These are phyloP conservation scores for Xylona heveae DNA, from an alignment of 495 filamentous ascomycete genomes.

Conservation along the genomic window DNA sequence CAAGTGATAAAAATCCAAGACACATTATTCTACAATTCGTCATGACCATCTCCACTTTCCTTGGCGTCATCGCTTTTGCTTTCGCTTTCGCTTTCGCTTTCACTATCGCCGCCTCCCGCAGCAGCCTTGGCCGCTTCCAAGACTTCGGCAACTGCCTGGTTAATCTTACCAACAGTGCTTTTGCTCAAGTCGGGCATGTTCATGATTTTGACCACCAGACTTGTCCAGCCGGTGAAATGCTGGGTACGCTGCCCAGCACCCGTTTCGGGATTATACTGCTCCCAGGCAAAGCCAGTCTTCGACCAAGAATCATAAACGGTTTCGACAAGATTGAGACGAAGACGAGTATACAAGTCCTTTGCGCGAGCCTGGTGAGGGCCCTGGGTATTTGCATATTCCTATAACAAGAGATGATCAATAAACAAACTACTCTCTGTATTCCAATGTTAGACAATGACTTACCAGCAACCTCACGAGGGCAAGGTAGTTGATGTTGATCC, in stretches of 20 bases:
- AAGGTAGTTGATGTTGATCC: constrained; percentile 96
- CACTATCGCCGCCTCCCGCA: too few species aligned
- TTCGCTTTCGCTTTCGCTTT: too few species aligned
- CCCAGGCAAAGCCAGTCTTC: constrained; percentile 92
- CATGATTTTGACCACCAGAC: constrained; percentile 95
- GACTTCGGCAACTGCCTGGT: too few species aligned
- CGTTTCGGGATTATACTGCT: constrained; percentile 91
- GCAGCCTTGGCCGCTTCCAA: too few species aligned
- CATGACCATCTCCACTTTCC: constrained; percentile 10
- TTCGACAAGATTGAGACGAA: constrained; percentile 69
- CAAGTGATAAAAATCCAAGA: neutral
- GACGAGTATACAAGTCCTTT: constrained; percentile 45
- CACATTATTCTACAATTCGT: constrained; percentile 14
- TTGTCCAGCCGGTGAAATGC: constrained; percentile 98
- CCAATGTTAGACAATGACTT: constrained; percentile 20
- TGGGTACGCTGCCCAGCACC: constrained; percentile 84
- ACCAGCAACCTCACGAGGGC: constrained; percentile 66
- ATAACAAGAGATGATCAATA: constrained; percentile 14
- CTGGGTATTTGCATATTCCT: constrained; percentile 25
- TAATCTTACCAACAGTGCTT: too few species aligned
- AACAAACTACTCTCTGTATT: too few species aligned
- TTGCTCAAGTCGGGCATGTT: constrained; percentile 45
- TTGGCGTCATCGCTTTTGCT: constrained; percentile 3
- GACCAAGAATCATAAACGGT: constrained; percentile 79
- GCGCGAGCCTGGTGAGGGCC: constrained; percentile 54